phyloP scores from a whole-genome alignment of 345 rosid species.

The Orychophragmus violaceus region DNA sequence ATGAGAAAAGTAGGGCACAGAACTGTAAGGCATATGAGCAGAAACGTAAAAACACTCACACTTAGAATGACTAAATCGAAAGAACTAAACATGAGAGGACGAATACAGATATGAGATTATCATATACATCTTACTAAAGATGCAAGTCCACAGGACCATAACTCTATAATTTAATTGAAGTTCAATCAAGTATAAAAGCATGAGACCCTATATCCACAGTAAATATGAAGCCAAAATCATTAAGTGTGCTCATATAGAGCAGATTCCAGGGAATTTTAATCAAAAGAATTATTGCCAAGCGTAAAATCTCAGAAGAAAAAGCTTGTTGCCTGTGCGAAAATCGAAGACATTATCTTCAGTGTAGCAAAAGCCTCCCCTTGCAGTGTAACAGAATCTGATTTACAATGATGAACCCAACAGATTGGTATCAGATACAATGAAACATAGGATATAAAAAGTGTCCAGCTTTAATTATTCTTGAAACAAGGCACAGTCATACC shows the following conservation, averaged over 20 bases:
- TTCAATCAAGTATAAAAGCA: background rate
- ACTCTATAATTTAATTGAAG: background rate
- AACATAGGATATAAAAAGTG: background rate
- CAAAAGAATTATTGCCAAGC: background rate
- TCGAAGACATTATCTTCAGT: constrained; percentile 81
- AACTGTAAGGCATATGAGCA: background rate
- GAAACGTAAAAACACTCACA: background rate
- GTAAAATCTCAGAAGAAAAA: constrained; percentile 8
- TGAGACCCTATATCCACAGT: background rate
- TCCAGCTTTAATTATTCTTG: background rate
- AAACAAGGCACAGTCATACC: constrained; percentile 48
- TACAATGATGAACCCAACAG: too few relatives aligned
- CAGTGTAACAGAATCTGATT: constrained; percentile 86
- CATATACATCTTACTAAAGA: constrained; percentile 2
- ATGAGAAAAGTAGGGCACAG: background rate
- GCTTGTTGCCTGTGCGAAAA: constrained; percentile 65
- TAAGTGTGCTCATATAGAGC: background rate
- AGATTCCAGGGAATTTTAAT: background rate
- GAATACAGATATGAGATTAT: background rate
- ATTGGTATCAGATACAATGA: background rate
- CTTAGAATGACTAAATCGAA: background rate
- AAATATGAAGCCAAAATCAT: background rate
- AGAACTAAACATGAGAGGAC: background rate
- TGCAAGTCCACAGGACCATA: constrained; percentile 6
- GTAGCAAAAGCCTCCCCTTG: constrained; percentile 93